Evolutionary conservation across 352 stramenopile species (phyloP).

Genomic region (Globisporangium viniferum): DNA sequence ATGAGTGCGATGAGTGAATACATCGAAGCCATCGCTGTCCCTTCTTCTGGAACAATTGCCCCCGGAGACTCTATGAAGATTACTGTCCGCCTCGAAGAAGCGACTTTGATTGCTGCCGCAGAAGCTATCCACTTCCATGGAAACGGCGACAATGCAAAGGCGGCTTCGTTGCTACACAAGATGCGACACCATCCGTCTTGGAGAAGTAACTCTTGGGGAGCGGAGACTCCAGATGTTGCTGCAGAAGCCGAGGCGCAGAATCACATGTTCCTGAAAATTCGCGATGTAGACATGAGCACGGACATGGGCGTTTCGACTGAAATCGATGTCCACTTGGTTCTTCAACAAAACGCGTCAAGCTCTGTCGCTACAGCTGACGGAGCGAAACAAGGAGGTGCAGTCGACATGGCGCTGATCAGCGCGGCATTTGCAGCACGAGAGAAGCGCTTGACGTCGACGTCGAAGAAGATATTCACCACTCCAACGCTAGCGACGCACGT

Average conservation of each 20-base stretch:
- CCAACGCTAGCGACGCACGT: slow-evolving; percentile 38
- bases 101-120: slow-evolving; percentile 18
- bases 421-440: slow-evolving; percentile 66
- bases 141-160: slow-evolving; percentile 31
- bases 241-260: slow-evolving; percentile 45
- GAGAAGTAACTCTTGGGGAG: slow-evolving; percentile 83
- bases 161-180: slow-evolving; percentile 52
- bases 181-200: slow-evolving; percentile 78
- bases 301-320: slow-evolving; percentile 54
- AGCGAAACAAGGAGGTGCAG: slow-evolving; percentile 27
- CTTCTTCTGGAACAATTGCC: slow-evolving; percentile 65
- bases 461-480: slow-evolving; percentile 36
- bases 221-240: slow-evolving; percentile 39
- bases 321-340: slow-evolving; percentile 65
- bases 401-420: slow-evolving; percentile 44
- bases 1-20: slow-evolving; percentile 79
- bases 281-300: slow-evolving; percentile 58
- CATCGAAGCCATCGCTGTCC: slow-evolving; percentile 68
- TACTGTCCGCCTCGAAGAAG: slow-evolving; percentile 75
- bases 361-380: slow-evolving; percentile 14
- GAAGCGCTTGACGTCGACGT: slow-evolving; percentile 42
- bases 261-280: slow-evolving; percentile 75
- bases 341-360: slow-evolving; percentile 51
- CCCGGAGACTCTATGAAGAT: slow-evolving; percentile 79
- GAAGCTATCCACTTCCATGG: slow-evolving; percentile 30